These are phyloP conservation scores for Coemansia sp. DNA, from an alignment of 192 early-diverging fungal genomes.

Conservation along the genomic window DNA sequence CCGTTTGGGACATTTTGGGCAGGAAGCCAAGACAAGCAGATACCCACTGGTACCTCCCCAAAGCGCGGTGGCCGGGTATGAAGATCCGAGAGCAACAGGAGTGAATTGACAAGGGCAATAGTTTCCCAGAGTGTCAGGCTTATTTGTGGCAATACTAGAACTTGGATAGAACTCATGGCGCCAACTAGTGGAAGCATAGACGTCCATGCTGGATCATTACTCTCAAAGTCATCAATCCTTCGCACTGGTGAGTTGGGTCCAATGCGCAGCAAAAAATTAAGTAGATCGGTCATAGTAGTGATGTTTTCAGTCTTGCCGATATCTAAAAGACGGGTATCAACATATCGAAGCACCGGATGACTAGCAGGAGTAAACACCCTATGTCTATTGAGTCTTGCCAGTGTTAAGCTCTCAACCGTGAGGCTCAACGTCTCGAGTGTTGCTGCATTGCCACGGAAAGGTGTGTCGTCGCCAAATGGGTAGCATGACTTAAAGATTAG, in stretches of 20 bases:
- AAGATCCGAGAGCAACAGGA: not conserved
- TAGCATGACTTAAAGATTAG: not conserved
- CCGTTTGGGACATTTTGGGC: not conserved
- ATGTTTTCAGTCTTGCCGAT: not conserved
- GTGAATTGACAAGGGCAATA: not conserved
- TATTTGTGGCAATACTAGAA: not conserved
- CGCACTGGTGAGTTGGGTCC: not conserved
- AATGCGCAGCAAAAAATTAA: not conserved
- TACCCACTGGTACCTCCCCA: not conserved
- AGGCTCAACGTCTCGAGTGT: not conserved
- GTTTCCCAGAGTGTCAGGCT: not conserved
- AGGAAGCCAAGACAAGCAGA: not conserved
- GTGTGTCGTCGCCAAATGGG: conserved; percentile 2
- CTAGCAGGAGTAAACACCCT: not conserved
- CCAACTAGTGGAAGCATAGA: not conserved
- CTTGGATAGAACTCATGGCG: not conserved
- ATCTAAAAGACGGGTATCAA: not conserved
- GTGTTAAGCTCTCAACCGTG: not conserved
- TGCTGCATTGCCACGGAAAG: not conserved
- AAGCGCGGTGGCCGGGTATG: not conserved
- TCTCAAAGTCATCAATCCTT: not conserved
- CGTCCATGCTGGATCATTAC: not conserved
- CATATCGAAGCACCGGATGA: not conserved
- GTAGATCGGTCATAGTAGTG: not conserved
- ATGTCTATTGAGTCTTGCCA: not conserved